Percentiles rank a stretch among this genome's conserved stretches.
Evolutionary conservation across 2,329 filamentous ascomycete species (phyloP).

Genomic region (Tricladium varicosporioides): DNA sequence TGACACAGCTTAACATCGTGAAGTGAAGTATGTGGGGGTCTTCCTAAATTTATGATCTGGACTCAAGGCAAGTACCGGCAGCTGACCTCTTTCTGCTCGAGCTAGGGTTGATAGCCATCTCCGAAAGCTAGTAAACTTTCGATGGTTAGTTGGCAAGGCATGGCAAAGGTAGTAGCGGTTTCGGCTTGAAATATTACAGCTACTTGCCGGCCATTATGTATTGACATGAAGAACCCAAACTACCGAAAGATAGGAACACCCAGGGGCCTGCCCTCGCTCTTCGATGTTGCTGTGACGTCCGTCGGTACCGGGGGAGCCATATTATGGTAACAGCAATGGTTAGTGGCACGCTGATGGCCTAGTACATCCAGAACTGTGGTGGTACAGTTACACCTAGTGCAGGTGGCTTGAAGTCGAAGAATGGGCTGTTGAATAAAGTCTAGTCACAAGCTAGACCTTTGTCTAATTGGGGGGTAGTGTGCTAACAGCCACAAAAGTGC

Average conservation of each 20-base stretch:
- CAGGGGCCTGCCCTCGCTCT: background rate
- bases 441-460: background rate
- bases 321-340: background rate
- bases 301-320: background rate
- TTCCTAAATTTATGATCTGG: no score
- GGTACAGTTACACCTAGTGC: background rate
- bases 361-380: slow-evolving; percentile 4
- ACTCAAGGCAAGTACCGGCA: no score
- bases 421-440: background rate
- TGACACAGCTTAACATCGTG: no score
- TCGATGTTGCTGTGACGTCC: background rate
- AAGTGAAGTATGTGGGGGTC: no score
- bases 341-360: slow-evolving; percentile 1
- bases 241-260: background rate
- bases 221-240: background rate
- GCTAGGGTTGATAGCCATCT: no score
- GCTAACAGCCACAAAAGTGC: background rate
- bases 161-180: no score
- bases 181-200: no score
- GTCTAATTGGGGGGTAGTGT: background rate
- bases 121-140: no score
- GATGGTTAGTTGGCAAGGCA: no score
- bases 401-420: background rate
- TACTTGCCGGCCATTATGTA: no score
- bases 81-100: no score